Evolutionary conservation across 83 land plant species (phyloP).

Genomic region (Picea abies): DNA sequence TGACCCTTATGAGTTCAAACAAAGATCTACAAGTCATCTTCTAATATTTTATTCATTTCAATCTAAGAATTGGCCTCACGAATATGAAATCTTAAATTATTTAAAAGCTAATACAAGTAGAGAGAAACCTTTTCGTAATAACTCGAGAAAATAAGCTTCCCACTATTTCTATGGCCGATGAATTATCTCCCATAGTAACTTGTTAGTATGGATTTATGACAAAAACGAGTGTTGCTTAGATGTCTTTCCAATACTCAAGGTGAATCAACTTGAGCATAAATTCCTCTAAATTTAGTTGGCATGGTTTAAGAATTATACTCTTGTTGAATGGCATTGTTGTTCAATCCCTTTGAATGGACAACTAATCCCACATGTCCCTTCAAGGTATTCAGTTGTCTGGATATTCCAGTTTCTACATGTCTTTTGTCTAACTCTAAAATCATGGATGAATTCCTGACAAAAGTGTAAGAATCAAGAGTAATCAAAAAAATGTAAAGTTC

Average conservation of each 20-base stretch:
- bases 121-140: too few species aligned
- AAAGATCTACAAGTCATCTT: too few species aligned
- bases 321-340: neutral
- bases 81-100: too few species aligned
- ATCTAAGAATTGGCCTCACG: too few species aligned
- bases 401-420: conserved; percentile 76
- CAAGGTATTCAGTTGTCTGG: conserved; percentile 39
- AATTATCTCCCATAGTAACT: neutral
- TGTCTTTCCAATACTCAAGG: neutral
- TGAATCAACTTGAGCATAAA: neutral
- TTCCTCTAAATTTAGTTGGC: conserved; percentile 31
- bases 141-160: neutral
- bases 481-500: conserved; percentile 30
- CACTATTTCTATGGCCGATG: neutral
- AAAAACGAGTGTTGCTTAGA: neutral
- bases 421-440: conserved; percentile 68
- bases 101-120: too few species aligned
- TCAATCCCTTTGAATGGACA: conserved; percentile 36
- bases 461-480: conserved; percentile 15
- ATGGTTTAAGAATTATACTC: conserved; percentile 33
- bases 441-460: conserved; percentile 32
- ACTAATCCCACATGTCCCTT: conserved; percentile 58
- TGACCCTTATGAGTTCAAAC: too few species aligned
- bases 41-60: too few species aligned
- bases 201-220: neutral